Conservation (phyloP, 108 stramenopile genomes). For the Pseudonitzschia multiseries region DNA sequence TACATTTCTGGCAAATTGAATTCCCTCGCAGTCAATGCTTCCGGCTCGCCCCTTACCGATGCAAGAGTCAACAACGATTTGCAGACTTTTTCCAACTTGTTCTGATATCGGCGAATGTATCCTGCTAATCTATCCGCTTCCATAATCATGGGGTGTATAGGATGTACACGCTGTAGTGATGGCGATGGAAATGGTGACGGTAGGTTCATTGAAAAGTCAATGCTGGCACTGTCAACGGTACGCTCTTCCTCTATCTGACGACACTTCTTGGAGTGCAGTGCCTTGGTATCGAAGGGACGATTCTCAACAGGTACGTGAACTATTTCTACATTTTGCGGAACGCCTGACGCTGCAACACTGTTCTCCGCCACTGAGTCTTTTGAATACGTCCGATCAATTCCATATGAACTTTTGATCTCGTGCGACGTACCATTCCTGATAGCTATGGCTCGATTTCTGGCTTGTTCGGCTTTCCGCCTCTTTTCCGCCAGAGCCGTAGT, state of each 20-base stretch:
- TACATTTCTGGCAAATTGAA: slow-evolving; percentile 24
- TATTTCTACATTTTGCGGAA: no score
- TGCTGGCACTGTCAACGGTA: neutral
- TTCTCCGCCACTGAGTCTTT: neutral
- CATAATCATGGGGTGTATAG: slow-evolving; percentile 22
- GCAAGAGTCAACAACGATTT: slow-evolving; percentile 29
- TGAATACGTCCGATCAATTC: neutral
- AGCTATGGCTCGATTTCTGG: slow-evolving; percentile 17
- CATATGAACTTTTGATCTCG: neutral
- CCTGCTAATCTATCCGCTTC: slow-evolving; percentile 33
- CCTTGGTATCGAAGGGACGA: neutral
- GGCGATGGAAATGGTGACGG: neutral
- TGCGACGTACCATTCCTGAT: slow-evolving; percentile 2
- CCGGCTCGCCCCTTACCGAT: slow-evolving; percentile 6
- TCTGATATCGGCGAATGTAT: slow-evolving; percentile 35
- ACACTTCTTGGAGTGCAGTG: neutral
- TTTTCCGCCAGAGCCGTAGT: slow-evolving; percentile 20
- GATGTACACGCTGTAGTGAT: neutral
- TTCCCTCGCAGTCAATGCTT: slow-evolving; percentile 4
- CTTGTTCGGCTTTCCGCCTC: slow-evolving; percentile 26
- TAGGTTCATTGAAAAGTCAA: neutral
- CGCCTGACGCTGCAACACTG: neutral
- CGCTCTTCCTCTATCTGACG: neutral
- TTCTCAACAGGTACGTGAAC: neutral
- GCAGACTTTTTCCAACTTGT: slow-evolving; percentile 35